A percentile compares a stretch with the other conserved stretches of the same genome.
Conservation (phyloP, 2,329 filamentous ascomycete genomes). For the Alternaria metachromatica region DNA sequence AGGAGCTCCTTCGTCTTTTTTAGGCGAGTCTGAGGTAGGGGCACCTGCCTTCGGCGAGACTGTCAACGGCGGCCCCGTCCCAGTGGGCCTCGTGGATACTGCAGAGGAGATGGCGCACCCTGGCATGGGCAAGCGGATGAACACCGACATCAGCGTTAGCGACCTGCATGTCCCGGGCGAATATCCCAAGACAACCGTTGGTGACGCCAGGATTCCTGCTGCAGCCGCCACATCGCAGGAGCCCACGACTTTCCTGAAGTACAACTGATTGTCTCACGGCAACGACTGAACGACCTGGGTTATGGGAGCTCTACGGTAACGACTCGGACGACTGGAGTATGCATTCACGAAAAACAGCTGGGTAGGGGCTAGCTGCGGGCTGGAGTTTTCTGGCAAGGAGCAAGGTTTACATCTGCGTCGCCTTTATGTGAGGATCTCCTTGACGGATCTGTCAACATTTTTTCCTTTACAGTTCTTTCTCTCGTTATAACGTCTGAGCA, state of each 20-base stretch:
- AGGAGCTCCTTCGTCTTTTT: slow-evolving; percentile 38
- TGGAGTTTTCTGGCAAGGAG: background rate
- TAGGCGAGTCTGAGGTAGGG: slow-evolving; percentile 39
- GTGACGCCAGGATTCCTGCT: slow-evolving; percentile 1
- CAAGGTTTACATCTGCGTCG: background rate
- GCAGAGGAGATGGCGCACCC: slow-evolving; percentile 50
- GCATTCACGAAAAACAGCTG: background rate
- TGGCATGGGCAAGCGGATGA: slow-evolving; percentile 53
- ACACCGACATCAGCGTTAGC: slow-evolving; percentile 62
- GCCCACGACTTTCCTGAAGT: background rate
- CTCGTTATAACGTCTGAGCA: background rate
- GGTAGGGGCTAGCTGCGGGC: background rate
- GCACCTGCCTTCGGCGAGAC: slow-evolving; percentile 31
- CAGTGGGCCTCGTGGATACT: slow-evolving; percentile 23
- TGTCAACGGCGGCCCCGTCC: slow-evolving; percentile 39
- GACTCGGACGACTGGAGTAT: background rate
- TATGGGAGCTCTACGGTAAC: background rate
- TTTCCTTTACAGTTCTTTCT: background rate
- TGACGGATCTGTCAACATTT: background rate
- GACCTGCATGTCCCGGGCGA: slow-evolving; percentile 74
- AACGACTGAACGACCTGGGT: background rate
- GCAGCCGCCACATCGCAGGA: background rate
- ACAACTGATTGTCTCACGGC: background rate
- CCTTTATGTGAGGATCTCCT: background rate
- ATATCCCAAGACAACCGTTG: slow-evolving; percentile 56